Base-by-base conservation (phyloP, 495 filamentous ascomycete species). In the Penicillium daleae region DNA sequence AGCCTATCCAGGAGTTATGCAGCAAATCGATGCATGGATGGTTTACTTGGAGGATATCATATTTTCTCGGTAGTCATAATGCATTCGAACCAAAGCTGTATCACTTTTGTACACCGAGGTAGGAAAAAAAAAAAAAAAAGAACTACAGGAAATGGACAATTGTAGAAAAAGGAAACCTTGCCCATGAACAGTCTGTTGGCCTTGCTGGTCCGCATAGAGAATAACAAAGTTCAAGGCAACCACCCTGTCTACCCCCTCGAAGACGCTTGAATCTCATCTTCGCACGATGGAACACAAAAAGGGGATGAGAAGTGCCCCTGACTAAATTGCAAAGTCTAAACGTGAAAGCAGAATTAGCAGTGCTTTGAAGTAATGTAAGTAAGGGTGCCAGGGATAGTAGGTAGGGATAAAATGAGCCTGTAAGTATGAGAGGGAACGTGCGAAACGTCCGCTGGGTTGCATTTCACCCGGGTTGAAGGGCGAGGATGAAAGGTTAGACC, bases 201-300 rank as follows among this genome's bases (percentile, higher is more conserved):
- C 46, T 22, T 19, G 21, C 19, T 46, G 46, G 46, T 50, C 46
- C 46, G 46, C 46, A 50, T 50, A 17, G 4, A 26, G 0, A 22
- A 12, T 15, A 27, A 26, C 46, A 50, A 50, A 50, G 46, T 50
- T 46, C 40, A 50, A 50, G 46, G 46, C 46, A 50, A 50, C 46
- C 46, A 29, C 13, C 21, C 22, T 21, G 2, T 50, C 13, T 27
- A n/a, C 10, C 46, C 46, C 46, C 13, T 50, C 46, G 46, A 29
- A n/a, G 24, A 49, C 6, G 10, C 10, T 22, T 3, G 12, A 49
- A 10, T 49, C 22, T 21, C 21, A n/a, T 6, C 6, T 22, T 6
- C 22, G 40, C n/a, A n/a, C n/a, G n/a, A n/a, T n/a, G n/a, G n/a
- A n/a, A n/a, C n/a, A n/a, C n/a, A n/a, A n/a, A n/a, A n/a, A n/a